These are phyloP conservation scores for Exophiala bonariae DNA, from an alignment of 2,329 filamentous ascomycete genomes.

Conservation along the genomic window DNA sequence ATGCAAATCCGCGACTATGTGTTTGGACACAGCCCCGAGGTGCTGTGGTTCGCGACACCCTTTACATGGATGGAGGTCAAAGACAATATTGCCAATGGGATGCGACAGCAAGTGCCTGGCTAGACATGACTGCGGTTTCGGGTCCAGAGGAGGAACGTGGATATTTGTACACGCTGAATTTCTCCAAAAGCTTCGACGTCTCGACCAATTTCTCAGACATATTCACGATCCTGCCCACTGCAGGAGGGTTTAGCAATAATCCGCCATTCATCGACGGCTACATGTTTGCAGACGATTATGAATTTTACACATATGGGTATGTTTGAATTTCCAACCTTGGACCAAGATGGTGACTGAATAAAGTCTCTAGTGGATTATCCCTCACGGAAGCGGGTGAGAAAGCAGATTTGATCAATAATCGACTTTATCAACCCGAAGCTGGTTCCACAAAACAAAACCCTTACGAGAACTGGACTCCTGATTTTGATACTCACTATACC, in stretches of 20 bases:
- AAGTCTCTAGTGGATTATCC: background rate
- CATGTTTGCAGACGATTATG: slow-evolving; percentile 64
- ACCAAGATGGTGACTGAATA: background rate
- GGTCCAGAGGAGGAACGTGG: slow-evolving; percentile 53
- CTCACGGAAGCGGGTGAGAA: background rate
- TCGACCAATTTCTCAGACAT: slow-evolving; percentile 54
- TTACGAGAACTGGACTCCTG: slow-evolving; percentile 42
- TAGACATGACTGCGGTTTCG: background rate
- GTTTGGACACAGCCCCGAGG: slow-evolving; percentile 38
- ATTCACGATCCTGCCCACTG: slow-evolving; percentile 51
- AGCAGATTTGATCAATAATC: slow-evolving; percentile 33
- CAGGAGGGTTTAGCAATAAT: slow-evolving; percentile 46
- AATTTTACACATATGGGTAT: slow-evolving; percentile 66
- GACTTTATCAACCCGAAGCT: slow-evolving; percentile 41
- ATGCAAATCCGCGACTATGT: background rate
- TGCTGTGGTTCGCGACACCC: slow-evolving; percentile 59
- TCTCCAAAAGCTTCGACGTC: slow-evolving; percentile 55
- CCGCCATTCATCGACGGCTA: slow-evolving; percentile 60
- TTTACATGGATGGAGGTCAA: slow-evolving; percentile 66
- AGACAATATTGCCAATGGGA: slow-evolving; percentile 9
- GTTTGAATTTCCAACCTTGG: slow-evolving; percentile 32
- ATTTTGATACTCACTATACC: slow-evolving; percentile 45
- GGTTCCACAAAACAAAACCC: slow-evolving; percentile 52
- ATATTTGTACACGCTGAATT: slow-evolving; percentile 57
- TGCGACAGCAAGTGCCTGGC: background rate